phyloP scores from a whole-genome alignment of 371 early-diverging fungal genomes.

The Blakeslea trispora region DNA sequence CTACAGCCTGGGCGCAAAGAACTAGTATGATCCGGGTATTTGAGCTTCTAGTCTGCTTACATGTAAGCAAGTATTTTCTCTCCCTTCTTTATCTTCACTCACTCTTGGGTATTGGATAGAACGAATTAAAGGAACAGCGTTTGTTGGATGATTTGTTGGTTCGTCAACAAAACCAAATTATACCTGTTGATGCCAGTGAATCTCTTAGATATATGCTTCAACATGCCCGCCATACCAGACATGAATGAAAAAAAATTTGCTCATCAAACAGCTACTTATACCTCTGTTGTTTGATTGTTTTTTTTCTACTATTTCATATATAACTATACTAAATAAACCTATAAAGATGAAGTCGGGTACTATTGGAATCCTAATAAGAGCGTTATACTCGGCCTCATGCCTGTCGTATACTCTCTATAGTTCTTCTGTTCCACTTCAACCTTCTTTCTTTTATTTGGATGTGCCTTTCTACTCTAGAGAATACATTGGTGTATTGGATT shows the following conservation, averaged over 20 bases:
- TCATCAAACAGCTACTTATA: conserved; percentile 4
- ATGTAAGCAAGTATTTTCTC: background rate
- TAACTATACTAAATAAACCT: too few relatives aligned
- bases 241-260: conserved; percentile 3
- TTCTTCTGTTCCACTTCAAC: too few relatives aligned
- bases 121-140: conserved; percentile 8
- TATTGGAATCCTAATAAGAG: too few relatives aligned
- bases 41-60: conserved; percentile 12
- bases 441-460: too few relatives aligned
- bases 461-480: too few relatives aligned
- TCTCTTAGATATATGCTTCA: conserved; percentile 8
- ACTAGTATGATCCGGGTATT: conserved; percentile 4
- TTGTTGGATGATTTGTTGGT: conserved; percentile 3
- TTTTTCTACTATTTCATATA: too few relatives aligned
- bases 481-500: too few relatives aligned
- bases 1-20: conserved; percentile 10
- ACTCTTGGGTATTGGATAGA: conserved; percentile 2
- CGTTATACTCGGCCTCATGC: too few relatives aligned
- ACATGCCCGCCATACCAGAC: conserved; percentile 6
- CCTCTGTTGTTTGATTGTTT: too few relatives aligned
- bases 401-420: too few relatives aligned
- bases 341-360: too few relatives aligned
- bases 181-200: conserved; percentile 8
- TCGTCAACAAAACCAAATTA: conserved; percentile 7
- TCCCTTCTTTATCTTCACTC: background rate